Evolutionary conservation across 768 basidiomycete genomes (phyloP), one percentile per base, ranked within the genome.

Genomic region (Boletus vinaceobasis): DNA sequence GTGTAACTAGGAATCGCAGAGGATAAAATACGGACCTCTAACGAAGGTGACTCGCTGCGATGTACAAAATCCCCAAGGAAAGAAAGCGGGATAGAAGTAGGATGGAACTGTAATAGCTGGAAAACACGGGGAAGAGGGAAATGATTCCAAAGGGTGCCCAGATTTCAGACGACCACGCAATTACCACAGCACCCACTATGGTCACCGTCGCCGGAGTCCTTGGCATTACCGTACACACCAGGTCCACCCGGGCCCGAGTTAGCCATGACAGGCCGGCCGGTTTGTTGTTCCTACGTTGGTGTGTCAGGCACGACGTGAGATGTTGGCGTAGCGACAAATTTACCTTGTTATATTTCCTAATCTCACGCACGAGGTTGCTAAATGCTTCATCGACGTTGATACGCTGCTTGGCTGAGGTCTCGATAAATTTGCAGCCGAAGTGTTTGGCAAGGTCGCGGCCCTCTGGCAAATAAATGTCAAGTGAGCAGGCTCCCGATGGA

Each of bases 351-450:
- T 92, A 94, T 70, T 87, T 87, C 67, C 93, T 81, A 64, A 97
- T 97, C 72, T 94, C 91, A 32, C 94, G 85, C 31, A 98, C 93
- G 61, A 98, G 87, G 58, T 88, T 88, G 65, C 82, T 85, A 76
- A 98, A 98, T 13, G 93, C 92, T 75, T 97, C 92, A 62, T 98
- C 95, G 52, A 98, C 94, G 64, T 97, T 97, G 75, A 95, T 93
- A 49, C 95, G 83, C 65, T 94, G 89, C 74, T 97, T 97, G 43
- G 94, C 95, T 5, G 95, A 98, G 1, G 93, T 96, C 72, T 98
- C 95, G 54, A 95, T 90, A 72, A 94, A 97, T 65, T 88, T 91
- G 76, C 93, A 94, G 42, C 88, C 88, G 68, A 94, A 93, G 70
- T 92, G 90, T 71, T 93, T 93, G 0, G 97, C 97, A 48, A 98